These are phyloP conservation scores for Puccinia sorghi DNA, from an alignment of 1,284 basidiomycete genomes.

Conservation along the genomic window DNA sequence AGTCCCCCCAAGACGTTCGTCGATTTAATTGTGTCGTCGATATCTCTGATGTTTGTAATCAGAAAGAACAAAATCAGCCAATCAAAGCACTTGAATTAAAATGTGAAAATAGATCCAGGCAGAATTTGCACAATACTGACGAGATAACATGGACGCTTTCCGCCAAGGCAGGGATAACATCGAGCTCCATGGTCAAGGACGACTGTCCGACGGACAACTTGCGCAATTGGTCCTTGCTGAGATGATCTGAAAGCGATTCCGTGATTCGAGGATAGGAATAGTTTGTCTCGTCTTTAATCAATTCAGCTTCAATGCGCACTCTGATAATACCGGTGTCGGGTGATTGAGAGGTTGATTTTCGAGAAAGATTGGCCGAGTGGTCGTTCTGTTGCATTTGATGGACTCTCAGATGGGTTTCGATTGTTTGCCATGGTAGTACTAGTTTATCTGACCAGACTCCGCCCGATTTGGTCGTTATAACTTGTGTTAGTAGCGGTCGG, in stretches of 20 bases:
- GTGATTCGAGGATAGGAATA: background rate
- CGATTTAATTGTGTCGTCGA: constrained; percentile 57
- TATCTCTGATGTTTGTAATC: constrained; percentile 54
- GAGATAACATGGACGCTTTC: constrained; percentile 38
- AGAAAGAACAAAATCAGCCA: background rate
- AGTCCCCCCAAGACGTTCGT: constrained; percentile 55
- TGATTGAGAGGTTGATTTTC: constrained; percentile 11
- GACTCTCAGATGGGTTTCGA: constrained; percentile 29
- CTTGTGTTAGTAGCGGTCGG: constrained; percentile 34
- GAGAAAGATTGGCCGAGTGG: background rate
- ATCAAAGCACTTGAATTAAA: too few relatives aligned
- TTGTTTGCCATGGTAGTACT: constrained; percentile 38
- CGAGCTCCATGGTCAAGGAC: constrained; percentile 9
- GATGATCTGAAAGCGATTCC: background rate
- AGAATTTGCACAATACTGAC: background rate
- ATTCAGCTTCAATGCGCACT: constrained; percentile 36
- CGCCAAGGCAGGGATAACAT: constrained; percentile 37
- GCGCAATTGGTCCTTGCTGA: background rate
- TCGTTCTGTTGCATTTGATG: constrained; percentile 14
- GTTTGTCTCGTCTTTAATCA: constrained; percentile 14
- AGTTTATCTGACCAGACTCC: constrained; percentile 42
- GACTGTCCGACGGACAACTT: constrained; percentile 20
- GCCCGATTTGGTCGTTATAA: constrained; percentile 33
- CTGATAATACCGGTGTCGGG: constrained; percentile 20
- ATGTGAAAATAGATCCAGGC: background rate